Base-by-base conservation (phyloP, 129 eudicot species). In the Pulicaria dysenterica region DNA sequence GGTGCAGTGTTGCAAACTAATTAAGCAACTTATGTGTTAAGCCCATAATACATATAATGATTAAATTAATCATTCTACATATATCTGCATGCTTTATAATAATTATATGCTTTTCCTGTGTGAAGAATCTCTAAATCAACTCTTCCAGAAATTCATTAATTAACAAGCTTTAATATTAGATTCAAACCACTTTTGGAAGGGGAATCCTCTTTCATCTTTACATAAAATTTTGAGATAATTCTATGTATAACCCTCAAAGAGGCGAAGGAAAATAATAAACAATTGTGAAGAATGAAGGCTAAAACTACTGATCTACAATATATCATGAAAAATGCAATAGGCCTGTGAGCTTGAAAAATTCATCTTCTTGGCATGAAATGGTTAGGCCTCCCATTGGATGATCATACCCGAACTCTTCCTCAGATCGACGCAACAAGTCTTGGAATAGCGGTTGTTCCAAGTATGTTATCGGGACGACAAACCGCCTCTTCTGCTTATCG, bases 321-420 rank as follows among this genome's bases (percentile, higher is more conserved):
- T 15, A 50, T 73, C 49, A 73, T 12, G 60, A 61, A 48, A 15
- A 37, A 36, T 61, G 48, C 31, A 62, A 49, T 3, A 14, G 41
- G 24, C 43, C 3, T 6, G 42, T 73, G 62, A 73, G 60, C 78
- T 73, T 14, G 43, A 73, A 62, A 62, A 73, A 73, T n/a, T 50
- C 70, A 38, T 73, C 69, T 73, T 61, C 78, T 16, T 73, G 53
- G 78, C 78, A 73, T 10, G 14, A 73, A 17, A 73, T 62, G 43
- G 78, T 73, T 48, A 73, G 62, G 34, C 78, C 78, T 62, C 78
- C 78, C 78, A 62, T 62, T 2, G 78, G 51, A 19, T 73, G 78
- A 48, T 73, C 70, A 49, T 61, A 73, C 50, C 70, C 70, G 6
- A 61, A 73, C 5, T 73, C 70, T 48, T 73, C 78, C 62, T 73